A percentile compares a stretch with the other conserved stretches of the same genome.
Evolutionary conservation across 169 alveolate genomes (phyloP).

Genomic region (Plasmodium inui): DNA sequence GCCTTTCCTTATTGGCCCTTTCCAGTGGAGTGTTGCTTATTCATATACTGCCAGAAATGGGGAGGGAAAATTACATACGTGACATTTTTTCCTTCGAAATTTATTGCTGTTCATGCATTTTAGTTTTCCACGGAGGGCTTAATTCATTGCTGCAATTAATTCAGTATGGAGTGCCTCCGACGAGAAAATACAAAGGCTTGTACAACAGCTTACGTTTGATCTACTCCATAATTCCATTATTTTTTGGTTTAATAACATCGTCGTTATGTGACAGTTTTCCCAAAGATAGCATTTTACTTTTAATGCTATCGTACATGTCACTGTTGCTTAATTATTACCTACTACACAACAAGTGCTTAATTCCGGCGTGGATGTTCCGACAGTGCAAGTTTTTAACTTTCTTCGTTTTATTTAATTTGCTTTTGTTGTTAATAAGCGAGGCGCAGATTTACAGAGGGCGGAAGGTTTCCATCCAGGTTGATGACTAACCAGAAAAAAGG

Average conservation of each 20-base stretch:
- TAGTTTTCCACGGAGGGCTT: constrained; percentile 70
- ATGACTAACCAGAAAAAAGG: background rate
- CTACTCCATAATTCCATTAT: constrained; percentile 67
- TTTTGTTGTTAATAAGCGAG: constrained; percentile 60
- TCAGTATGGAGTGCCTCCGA: constrained; percentile 67
- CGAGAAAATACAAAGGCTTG: constrained; percentile 68
- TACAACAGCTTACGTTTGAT: constrained; percentile 69
- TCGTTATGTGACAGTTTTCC: constrained; percentile 72
- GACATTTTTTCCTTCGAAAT: constrained; percentile 62
- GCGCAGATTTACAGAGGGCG: constrained; percentile 71
- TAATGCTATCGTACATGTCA: constrained; percentile 57
- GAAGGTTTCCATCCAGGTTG: constrained; percentile 36
- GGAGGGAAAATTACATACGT: constrained; percentile 50
- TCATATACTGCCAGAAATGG: constrained; percentile 61
- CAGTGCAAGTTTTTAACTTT: constrained; percentile 34
- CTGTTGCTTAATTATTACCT: constrained; percentile 61
- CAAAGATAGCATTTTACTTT: constrained; percentile 57
- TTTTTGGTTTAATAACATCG: constrained; percentile 58
- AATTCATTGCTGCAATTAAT: constrained; percentile 66
- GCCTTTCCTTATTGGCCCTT: constrained; percentile 26
- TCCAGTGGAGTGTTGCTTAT: constrained; percentile 70
- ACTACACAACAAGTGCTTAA: constrained; percentile 65
- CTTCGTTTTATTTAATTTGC: constrained; percentile 13
- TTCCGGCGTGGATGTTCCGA: constrained; percentile 51
- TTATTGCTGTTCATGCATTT: constrained; percentile 59